These are phyloP conservation scores for Rubia balearica DNA, from an alignment of 305 asterid species.

Conservation along the genomic window DNA sequence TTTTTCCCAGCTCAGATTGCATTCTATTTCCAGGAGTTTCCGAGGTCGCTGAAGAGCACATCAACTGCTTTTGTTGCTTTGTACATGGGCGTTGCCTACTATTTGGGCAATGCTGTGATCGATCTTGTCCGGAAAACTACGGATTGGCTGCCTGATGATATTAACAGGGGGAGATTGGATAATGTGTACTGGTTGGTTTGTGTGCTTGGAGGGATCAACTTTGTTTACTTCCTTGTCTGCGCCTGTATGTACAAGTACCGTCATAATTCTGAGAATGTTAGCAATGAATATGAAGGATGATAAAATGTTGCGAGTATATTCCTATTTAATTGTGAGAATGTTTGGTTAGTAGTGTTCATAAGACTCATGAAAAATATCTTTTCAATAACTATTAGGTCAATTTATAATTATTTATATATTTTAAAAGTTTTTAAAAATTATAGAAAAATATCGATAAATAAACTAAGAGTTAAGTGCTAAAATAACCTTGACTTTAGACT, in stretches of 20 bases:
- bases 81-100: slow-evolving; percentile 58
- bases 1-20: slow-evolving; percentile 69
- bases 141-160: slow-evolving; percentile 68
- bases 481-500: too few relatives aligned
- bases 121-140: slow-evolving; percentile 42
- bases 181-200: slow-evolving; percentile 58
- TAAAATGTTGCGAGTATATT: too few relatives aligned
- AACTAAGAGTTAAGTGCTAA: too few relatives aligned
- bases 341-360: too few relatives aligned
- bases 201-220: slow-evolving; percentile 43
- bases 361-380: too few relatives aligned
- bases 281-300: slow-evolving; percentile 13
- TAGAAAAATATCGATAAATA: too few relatives aligned
- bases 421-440: too few relatives aligned
- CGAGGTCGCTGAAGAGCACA: slow-evolving; percentile 47
- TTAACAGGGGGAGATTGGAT: slow-evolving; percentile 63
- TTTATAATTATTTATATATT: too few relatives aligned
- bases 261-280: slow-evolving; percentile 23
- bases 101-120: slow-evolving; percentile 51
- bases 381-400: too few relatives aligned
- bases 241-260: slow-evolving; percentile 45
- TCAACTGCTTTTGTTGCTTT: slow-evolving; percentile 67
- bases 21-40: slow-evolving; percentile 71
- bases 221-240: slow-evolving; percentile 45
- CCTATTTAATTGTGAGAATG: too few relatives aligned